Base-by-base conservation (phyloP, 345 rosid genomes). In the Noccaea bulbosa region DNA sequence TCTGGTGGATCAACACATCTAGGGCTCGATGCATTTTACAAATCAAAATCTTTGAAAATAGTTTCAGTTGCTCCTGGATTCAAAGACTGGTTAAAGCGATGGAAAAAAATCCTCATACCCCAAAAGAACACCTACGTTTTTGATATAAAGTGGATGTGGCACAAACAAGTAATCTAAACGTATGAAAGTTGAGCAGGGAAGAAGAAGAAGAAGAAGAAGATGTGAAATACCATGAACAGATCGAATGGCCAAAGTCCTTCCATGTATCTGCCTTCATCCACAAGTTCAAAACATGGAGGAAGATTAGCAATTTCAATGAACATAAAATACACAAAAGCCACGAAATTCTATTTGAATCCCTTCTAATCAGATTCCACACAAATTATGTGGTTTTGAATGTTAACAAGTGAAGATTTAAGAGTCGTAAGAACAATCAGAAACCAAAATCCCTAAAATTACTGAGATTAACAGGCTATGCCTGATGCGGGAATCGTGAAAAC, bases 191-290 rank as follows among this genome's bases (percentile, higher is more conserved):
- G 58, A 68, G 57, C 38, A 11, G 5, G 61, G 40, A 64, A 24
- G 27, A 24, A 17, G 20, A 17, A 17, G 20, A 17, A 1, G 27
- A 24, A 24, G 27, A 58, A 6, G 50, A 55, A 66, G 38, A 57
- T 24, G 57, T 38, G 33, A 76, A 45, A 69, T 87, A 90, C 93
- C 81, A 75, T 83, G 81, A 35, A 62, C 44, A 74, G 48, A 73
- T 74, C 65, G 81, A 50, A 51, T 72, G 40, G 70, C 68, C 77
- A 74, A 50, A 62, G 78, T 70, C 79, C 71, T 80, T 81, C 58
- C 82, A 79, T 71, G 78, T 82, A 84, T 86, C 93, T 90, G 92
- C 90, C 96, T 90, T 90, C 86, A 83, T 68, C 89, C 83, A 79
- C 75, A 87, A 62, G 58, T 68, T 62, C 34, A 71, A 82, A 73